Evolutionary conservation across 176 grass and related monocot species (phyloP).

Genomic region (Chrysopogon serrulatus): DNA sequence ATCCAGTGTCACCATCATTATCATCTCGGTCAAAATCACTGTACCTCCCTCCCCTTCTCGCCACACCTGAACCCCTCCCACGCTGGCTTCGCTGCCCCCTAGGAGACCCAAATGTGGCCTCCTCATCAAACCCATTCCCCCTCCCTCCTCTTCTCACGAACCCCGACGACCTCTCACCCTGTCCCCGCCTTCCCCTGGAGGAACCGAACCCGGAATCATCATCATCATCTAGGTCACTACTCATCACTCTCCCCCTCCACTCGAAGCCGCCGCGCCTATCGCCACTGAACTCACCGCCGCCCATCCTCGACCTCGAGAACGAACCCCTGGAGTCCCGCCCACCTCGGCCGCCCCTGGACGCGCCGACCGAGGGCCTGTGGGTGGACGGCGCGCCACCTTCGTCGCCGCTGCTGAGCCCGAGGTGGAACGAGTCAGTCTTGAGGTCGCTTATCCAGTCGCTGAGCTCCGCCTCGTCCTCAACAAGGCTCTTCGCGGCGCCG

Average conservation of each 20-base stretch:
- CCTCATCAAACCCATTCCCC: conserved; percentile 26
- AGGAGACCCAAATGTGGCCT: conserved; percentile 27
- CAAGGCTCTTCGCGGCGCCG: conserved; percentile 57
- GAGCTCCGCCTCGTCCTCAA: conserved; percentile 81
- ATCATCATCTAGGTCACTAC: conserved; percentile 22
- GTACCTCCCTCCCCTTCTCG: conserved; percentile 33
- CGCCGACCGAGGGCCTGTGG: background rate
- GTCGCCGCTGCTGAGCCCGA: conserved; percentile 57
- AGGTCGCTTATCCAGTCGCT: conserved; percentile 82
- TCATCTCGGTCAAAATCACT: conserved; percentile 37
- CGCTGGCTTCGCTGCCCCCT: conserved; percentile 19
- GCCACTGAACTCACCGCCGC: conserved; percentile 33
- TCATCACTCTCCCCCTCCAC: conserved; percentile 35
- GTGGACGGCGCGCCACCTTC: conserved; percentile 31
- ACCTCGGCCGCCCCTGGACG: conserved; percentile 36
- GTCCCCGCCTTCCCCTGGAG: conserved; percentile 31
- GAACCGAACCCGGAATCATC: conserved; percentile 40
- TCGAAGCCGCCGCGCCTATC: conserved; percentile 27
- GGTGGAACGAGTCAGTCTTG: conserved; percentile 56
- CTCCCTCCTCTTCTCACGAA: conserved; percentile 39
- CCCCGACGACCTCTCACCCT: conserved; percentile 20
- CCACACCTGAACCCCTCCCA: background rate
- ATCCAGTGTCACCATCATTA: conserved; percentile 36
- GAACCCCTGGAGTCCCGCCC: conserved; percentile 39
- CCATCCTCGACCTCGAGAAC: conserved; percentile 38